phyloP scores from a whole-genome alignment of 257 asterid genomes.

The Solanum microdontum region DNA sequence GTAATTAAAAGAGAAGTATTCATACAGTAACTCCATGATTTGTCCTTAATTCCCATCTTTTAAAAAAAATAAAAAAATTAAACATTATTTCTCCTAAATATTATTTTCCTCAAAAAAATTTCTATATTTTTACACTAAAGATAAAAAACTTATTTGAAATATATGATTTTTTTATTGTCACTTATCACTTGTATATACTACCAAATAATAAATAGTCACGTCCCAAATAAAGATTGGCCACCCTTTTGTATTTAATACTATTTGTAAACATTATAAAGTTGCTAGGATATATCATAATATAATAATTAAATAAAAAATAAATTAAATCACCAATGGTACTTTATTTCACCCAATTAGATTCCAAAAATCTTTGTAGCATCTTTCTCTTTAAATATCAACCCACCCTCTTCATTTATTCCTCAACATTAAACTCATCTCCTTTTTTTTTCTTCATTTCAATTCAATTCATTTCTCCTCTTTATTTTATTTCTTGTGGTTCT shows the following conservation, averaged over 20 bases:
- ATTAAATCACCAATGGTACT: not conserved
- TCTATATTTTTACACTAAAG: not conserved
- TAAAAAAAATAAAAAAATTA: no score
- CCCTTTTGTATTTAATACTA: not conserved
- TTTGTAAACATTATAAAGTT: not conserved
- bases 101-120: not conserved
- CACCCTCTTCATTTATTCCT: not conserved
- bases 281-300: not conserved
- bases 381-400: conserved; percentile 2
- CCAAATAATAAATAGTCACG: not conserved
- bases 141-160: not conserved
- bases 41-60: no score
- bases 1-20: not conserved
- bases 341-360: not conserved
- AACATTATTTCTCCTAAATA: not conserved
- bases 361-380: not conserved
- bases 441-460: not conserved
- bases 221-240: not conserved
- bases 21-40: not conserved
- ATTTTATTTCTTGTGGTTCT: not conserved
- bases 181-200: not conserved
- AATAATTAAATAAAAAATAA: not conserved
- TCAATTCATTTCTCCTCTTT: not conserved
- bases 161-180: not conserved
- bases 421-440: not conserved